Evolutionary conservation across 805 yeast species (phyloP), one percentile per base, ranked within the genome.

Genomic region (Wickerhamomyces queroliae): DNA sequence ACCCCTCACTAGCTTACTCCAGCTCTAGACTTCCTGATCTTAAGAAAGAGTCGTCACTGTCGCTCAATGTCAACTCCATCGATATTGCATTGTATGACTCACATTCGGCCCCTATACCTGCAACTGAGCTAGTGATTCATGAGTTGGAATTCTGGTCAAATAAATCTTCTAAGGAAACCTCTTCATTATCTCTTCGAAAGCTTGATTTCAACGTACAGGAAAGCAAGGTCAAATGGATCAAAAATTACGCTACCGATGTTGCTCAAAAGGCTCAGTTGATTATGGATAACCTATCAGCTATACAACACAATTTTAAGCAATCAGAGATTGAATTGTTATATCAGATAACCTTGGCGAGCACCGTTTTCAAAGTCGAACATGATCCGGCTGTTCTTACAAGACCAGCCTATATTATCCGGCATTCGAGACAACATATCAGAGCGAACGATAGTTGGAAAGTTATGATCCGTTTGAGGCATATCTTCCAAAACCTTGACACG

Each of bases 351-450:
- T 47, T 57, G 8, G 79, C 80, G 5, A 73, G 80, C 36, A 71
- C 66, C 23, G 52, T 54, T 19, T 72, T 60, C 49, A 70, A 72
- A 23, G 74, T 89, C 32, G 78, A 79, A 36, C 85, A 85, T 45
- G 98, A 93, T 52, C 95, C 98, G 0, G 78, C 86, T 6, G 96
- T 89, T 16, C 72, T 91, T 38, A 90, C 97, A 1, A 82, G 88
- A 37, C 96, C 97, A 0, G 83, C 96, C 0, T 80, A 84, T 50
- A 77, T 88, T 23, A 74, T 87, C 35, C 69, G 96, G 38, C 73
- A 89, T 3, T 73, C 81, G 2, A 69, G 71, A 16, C 74, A 79
- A 19, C 97, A 90, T 61, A 78, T 88, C 2, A 67, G 99, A 46
- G 76, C 81, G 19, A 76, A 78, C 44, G 86, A 88, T 48, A 78